phyloP scores from a whole-genome alignment of 257 asterid genomes.

The Primulina tabacum region DNA sequence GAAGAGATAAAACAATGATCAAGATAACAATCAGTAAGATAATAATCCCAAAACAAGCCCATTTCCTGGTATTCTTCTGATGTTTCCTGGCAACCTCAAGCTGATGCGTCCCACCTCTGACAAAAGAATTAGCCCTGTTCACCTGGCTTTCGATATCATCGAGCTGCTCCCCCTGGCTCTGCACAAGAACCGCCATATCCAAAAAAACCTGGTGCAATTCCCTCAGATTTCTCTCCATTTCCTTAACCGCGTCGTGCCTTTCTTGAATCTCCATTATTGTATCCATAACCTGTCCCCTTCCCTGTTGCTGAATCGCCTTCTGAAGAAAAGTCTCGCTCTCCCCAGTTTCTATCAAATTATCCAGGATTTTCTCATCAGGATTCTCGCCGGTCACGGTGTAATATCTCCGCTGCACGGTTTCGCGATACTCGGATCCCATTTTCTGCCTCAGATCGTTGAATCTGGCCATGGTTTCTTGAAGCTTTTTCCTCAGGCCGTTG shows the following conservation, averaged over 20 bases:
- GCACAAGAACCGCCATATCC: conserved; percentile 1
- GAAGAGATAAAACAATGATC: not conserved
- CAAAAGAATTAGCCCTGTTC: not conserved
- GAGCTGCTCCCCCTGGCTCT: not conserved
- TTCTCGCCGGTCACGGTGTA: not conserved
- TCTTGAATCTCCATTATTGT: not conserved
- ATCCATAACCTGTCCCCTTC: not conserved
- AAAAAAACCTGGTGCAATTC: not conserved
- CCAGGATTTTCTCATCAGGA: not conserved
- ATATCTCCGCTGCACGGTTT: not conserved
- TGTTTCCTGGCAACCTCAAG: not conserved
- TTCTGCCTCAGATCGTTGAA: not conserved
- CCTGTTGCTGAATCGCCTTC: not conserved
- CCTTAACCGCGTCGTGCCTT: not conserved
- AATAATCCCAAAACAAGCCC: not conserved
- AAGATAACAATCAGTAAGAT: too few species aligned
- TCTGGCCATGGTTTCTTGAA: not conserved
- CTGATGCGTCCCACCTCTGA: not conserved
- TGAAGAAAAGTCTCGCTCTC: not conserved
- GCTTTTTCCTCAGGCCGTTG: conserved; percentile 5
- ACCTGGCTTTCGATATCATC: not conserved
- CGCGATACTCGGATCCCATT: not conserved
- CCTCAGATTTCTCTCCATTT: not conserved
- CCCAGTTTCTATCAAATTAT: not conserved
- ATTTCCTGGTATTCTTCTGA: not conserved